phyloP scores from a whole-genome alignment of 2,329 filamentous ascomycete species.

The Trichothecium sympodiale region DNA sequence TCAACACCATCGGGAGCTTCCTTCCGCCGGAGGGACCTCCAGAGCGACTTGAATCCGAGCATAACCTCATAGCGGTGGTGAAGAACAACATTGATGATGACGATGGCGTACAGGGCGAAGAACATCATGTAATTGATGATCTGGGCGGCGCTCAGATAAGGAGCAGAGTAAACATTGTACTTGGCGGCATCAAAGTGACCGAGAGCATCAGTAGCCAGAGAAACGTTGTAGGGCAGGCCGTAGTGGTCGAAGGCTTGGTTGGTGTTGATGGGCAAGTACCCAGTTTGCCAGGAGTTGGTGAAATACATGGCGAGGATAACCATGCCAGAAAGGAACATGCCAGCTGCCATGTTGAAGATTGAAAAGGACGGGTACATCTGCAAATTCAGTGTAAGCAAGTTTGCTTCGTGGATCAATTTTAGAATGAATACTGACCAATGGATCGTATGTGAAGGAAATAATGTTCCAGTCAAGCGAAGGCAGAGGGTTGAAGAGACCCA shows the following conservation, averaged over 20 bases:
- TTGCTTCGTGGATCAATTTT: constrained; percentile 11
- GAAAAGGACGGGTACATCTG: constrained; percentile 18
- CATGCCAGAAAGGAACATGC: constrained; percentile 21
- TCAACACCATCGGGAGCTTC: constrained; percentile 12
- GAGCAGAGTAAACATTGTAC: constrained; percentile 31
- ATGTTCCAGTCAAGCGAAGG: constrained; percentile 37
- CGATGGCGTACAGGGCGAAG: constrained; percentile 15
- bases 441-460: constrained; percentile 23
- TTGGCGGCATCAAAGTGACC: constrained; percentile 24
- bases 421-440: constrained; percentile 27
- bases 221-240: constrained; percentile 23
- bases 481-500: constrained; percentile 27
- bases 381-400: constrained; percentile 14
- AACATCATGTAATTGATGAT: constrained; percentile 18
- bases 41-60: constrained; percentile 13
- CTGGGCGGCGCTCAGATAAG: constrained; percentile 17
- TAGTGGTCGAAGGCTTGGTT: constrained; percentile 30
- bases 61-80: constrained; percentile 13
- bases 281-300: constrained; percentile 30
- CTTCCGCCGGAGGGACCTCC: constrained; percentile 11
- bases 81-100: constrained; percentile 13
- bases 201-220: constrained; percentile 22
- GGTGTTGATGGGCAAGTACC: constrained; percentile 34
- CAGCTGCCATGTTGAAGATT: constrained; percentile 24
- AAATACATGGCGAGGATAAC: constrained; percentile 30